phyloP scores from a whole-genome alignment of 108 stramenopile species.

The Fragilaria radians region DNA sequence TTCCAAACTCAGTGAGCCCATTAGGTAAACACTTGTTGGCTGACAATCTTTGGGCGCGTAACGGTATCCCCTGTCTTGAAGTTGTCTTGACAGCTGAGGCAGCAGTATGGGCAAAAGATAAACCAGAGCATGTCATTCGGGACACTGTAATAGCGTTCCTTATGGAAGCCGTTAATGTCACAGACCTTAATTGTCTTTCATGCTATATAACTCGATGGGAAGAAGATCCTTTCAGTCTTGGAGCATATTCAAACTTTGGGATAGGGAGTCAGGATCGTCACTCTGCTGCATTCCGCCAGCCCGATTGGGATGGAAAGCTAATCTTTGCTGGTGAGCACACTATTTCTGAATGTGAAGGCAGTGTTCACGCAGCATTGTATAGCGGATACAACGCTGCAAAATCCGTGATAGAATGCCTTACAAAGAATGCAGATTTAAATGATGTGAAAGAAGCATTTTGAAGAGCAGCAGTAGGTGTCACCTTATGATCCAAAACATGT shows the following conservation, averaged over 20 bases:
- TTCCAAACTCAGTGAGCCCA: background rate
- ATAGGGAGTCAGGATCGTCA: conserved; percentile 38
- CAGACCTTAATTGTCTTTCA: conserved; percentile 11
- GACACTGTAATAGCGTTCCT: conserved; percentile 38
- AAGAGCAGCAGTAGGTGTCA: no score
- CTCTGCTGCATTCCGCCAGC: conserved; percentile 13
- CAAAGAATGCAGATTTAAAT: no score
- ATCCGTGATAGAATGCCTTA: background rate
- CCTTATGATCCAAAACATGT: no score
- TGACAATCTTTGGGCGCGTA: conserved; percentile 41
- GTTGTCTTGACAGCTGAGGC: conserved; percentile 29
- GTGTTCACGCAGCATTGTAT: conserved; percentile 51
- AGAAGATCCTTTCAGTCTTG: conserved; percentile 39
- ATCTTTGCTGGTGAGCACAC: conserved; percentile 53
- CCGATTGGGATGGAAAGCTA: conserved; percentile 44
- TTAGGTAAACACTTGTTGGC: conserved; percentile 30
- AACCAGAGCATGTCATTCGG: conserved; percentile 28
- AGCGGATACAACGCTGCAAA: conserved; percentile 36
- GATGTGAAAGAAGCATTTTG: no score
- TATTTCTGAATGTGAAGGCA: conserved; percentile 39
- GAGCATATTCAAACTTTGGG: conserved; percentile 34
- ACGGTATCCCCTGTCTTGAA: conserved; percentile 46
- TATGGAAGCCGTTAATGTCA: conserved; percentile 26
- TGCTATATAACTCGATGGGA: conserved; percentile 62
- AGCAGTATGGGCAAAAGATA: conserved; percentile 34